These are phyloP conservation scores for Fusarium graminum DNA, from an alignment of 2,329 filamentous ascomycete genomes.

Conservation along the genomic window DNA sequence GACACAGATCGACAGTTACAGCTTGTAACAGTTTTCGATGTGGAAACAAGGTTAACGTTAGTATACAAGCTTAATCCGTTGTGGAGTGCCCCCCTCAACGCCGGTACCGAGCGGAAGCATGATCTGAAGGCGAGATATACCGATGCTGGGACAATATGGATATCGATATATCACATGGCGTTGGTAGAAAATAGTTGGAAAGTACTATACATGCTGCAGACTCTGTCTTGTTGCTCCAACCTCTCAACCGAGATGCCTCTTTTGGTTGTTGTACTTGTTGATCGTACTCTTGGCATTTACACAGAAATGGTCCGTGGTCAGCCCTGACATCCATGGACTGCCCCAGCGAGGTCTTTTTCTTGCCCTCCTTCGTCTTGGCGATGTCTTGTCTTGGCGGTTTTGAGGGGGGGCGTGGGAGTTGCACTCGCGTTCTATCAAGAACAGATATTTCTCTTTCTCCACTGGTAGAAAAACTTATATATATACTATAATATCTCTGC, in stretches of 20 bases:
- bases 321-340: constrained; percentile 5
- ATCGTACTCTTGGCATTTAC: constrained; percentile 41
- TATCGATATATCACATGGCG: not conserved
- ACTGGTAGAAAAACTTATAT: constrained; percentile 22
- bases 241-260: not conserved
- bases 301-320: constrained; percentile 23
- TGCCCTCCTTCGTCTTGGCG: constrained; percentile 27
- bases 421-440: constrained; percentile 4
- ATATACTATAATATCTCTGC: constrained; percentile 26
- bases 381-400: constrained; percentile 20
- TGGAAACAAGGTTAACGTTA: constrained; percentile 27
- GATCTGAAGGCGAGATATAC: not conserved
- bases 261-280: constrained; percentile 17
- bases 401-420: constrained; percentile 22
- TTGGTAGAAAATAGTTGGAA: not conserved
- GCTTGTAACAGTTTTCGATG: constrained; percentile 20
- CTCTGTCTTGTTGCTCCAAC: not conserved
- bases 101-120: not conserved
- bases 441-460: constrained; percentile 12
- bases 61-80: constrained; percentile 18
- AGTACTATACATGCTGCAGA: not conserved
- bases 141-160: not conserved
- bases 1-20: constrained; percentile 24
- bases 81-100: not conserved
- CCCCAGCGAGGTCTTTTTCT: constrained; percentile 6